Evolutionary conservation across 2,329 filamentous ascomycete genomes (phyloP), one percentile per base, ranked within the genome.

Genomic region (Berkeleyomyces rouxiae): DNA sequence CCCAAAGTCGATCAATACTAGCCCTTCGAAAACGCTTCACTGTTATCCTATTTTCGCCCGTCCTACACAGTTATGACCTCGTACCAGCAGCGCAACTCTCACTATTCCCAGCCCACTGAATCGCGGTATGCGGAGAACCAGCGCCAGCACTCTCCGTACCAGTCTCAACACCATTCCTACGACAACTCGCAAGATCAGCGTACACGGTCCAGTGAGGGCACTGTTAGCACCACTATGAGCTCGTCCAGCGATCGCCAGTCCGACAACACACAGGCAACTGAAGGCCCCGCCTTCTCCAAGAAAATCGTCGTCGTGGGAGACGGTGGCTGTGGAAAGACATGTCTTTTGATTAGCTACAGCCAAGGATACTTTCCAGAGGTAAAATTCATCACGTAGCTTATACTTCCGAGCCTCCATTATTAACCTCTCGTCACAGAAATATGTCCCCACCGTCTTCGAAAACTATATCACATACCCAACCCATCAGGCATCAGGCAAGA

Each of bases 301-400:
- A 99, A 99, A 81, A 93, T 99, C 72, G 93, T 99, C 53, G 93
- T 99, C 60, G 93, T 99, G 55, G 93, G 93, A 66, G 93, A 99
- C 74, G 93, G 93, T 69, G 93, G 93, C 66, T 99, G 93, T 75
- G 93, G 93, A 70, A 99, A 99, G 84, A 99, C 93, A 7, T 99
- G 93, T 78, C 79, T 99, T 68, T 79, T 99, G 74, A 99, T 99
- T 75, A 96, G 91, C 76, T 99, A 97, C 78, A 95, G 90, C 71
- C 91, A 97, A 77, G 93, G 93, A 65, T 96, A 96, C 74, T 99
- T 99, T 72, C 93, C 93, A 75, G 92, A 99, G 88, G 93, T 96
- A 78, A 46, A n/a, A 1, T 4, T n/a, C 11, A 46, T n/a, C 16
- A n/a, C 10, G 4, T 3, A n/a, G 2, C 43, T n/a, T 68, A 80